Evolutionary conservation across 2,329 filamentous ascomycete species (phyloP), one percentile per base, ranked within the genome.

Genomic region (Pseudofabraea citricarpa): DNA sequence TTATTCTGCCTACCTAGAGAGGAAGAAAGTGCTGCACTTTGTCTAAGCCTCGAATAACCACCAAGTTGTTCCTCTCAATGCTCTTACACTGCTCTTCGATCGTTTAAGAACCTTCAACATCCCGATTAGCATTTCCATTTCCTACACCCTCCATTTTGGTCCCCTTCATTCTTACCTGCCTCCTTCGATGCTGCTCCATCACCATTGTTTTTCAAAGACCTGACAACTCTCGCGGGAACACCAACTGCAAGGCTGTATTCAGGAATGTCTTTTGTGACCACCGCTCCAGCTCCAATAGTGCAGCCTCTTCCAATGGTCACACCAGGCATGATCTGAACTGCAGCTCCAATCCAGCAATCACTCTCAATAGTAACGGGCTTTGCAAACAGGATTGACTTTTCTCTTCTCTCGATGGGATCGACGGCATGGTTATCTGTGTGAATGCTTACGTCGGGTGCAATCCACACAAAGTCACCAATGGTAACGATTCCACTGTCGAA

Each of bases 371-470:
- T 58, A 27, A 78, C 67, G 3, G 66, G 59, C 12, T 60, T 60
- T 0, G 71, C 73, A 44, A 68, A 75, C 13, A 61, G 62, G 42
- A 81, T 67, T 56, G 86, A 81, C 5, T 77, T 74, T 27, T 73
- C 67, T 19, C 71, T 62, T 15, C 74, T 67, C 2, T 66, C 70
- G 41, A 68, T 65, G 1, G 75, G 68, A 52, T 85, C 84, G 0
- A 85, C 69, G 38, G 87, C 85, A 60, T 93, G 87, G 0, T 79
- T 84, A 1, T 78, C 87, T 2, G 79, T 77, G 57, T 79, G 87
- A 43, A 93, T 75, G 39, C 71, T 77, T 0, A 90, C 84, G 53
- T 81, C 83, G 0, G 87, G 84, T 0, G 84, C 87, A 43, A 90
- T 70, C 72, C 54, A 35, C 9, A 47, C 45, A 26, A 47, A 41